Evolutionary conservation across 768 basidiomycete genomes (phyloP), one percentile per base, ranked within the genome.

Genomic region (Zangia roseola): DNA sequence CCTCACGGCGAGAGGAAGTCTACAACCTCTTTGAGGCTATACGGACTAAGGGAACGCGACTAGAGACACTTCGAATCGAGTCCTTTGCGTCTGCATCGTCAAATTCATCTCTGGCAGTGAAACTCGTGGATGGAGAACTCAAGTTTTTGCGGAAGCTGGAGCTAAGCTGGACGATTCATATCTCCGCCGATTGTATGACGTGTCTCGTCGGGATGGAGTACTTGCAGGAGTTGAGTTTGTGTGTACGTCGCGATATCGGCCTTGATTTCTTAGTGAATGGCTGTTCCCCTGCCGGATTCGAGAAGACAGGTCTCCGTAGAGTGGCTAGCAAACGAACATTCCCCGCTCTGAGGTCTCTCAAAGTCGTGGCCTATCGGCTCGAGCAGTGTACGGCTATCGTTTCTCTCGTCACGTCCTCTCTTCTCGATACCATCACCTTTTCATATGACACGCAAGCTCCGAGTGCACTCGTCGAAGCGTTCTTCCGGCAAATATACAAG

Each of bases 391-490:
- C 59, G 12, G 56, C 59, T 6, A 52, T 68, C 16, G 4, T 67
- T 3, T 53, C 60, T 26, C 48, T 61, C 35, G 45, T 65, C 42
- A 50, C 56, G 13, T 65, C 65, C n/a, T 42, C 60, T 10, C 46
- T 43, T 16, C 58, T 67, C 7, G 54, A 55, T 5, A 56, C 31
- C 10, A 46, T 69, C 49, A 50, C 50, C 16, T 55, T 69, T 31
- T 56, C 54, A 12, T 69, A 67, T 21, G 62, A 67, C 26, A 34
- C 50, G 14, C 65, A 67, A 47, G 62, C 64, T 9, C 51, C 60
- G 10, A 54, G 49, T 21, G 28, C 42, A 10, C 49, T 53, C 28
- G 41, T 67, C 21, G 52, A 53, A 14, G 45, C 56, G 13, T 67
- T 69, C 43, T 56, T 67, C 45, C 45, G 34, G n/a, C 57, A 63